Base-by-base conservation (phyloP, 345 rosid species). In the Citrus sinensis region DNA sequence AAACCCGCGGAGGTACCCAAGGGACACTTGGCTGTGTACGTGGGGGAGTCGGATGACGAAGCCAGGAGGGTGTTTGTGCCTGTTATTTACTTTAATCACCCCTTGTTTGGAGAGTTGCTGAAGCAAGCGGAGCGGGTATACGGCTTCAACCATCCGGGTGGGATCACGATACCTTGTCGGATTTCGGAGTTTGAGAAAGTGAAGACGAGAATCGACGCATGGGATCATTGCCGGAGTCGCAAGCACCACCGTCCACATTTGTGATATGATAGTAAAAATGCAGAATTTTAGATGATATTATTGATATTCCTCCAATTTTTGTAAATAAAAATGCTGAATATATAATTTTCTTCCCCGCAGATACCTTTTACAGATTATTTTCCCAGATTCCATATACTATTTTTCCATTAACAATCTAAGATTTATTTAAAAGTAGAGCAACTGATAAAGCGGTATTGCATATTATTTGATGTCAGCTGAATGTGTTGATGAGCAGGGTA, bases 61-160 rank as follows among this genome's bases (percentile, higher is more conserved):
- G 81, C 85, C 65, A 73, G 84, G 78, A 87, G 93, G 6, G 88
- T 87, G 11, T 71, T 87, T 68, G 91, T 95, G 80, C 98, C 99
- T 19, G 92, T 92, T 61, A 86, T 93, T 3, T 92, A 91, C 77
- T 88, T 95, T 78, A 93, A 93, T 74, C 97, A 95, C 73, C 99
- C 98, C 10, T 79, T 92, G 79, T 93, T 95, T 64, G 91, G 90
- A 59, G 93, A 91, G 61, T 85, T 92, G 80, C 76, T 95, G 85
- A 87, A 84, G 82, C 90, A 91, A 82, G 78, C 95, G 68, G 97
- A 93, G 89, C 87, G 83, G 83, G 91, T 86, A 35, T 86, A 91
- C 83, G 98, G 98, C 83, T 91, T 85, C 69, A 71, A 92, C 71
- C 92, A 91, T 70, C 86, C 92, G 71, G 93, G 96, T 51, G 93